phyloP scores from a whole-genome alignment of 441 rosid species.

The Dalechampia spathulata region DNA sequence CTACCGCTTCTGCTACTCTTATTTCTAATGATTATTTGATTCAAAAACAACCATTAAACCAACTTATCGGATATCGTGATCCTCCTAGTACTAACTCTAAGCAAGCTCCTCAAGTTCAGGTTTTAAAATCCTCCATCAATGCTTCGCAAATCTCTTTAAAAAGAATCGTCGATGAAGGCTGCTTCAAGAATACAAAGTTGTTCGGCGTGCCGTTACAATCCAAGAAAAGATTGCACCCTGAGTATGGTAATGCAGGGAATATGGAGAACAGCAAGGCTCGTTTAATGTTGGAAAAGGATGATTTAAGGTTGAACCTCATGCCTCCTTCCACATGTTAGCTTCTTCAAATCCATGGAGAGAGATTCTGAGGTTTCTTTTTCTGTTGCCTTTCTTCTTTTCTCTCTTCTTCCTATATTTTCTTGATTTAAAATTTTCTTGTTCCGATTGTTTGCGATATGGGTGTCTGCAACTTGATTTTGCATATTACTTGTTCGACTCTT shows the following conservation, averaged over 20 bases:
- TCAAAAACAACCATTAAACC: slow-evolving; percentile 38
- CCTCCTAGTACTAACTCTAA: slow-evolving; percentile 15
- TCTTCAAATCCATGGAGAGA: slow-evolving; percentile 11
- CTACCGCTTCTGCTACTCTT: slow-evolving; percentile 13
- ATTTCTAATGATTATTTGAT: slow-evolving; percentile 18
- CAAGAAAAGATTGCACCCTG: slow-evolving; percentile 69
- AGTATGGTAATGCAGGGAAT: slow-evolving; percentile 20
- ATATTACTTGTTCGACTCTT: too few relatives aligned
- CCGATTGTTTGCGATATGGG: too few relatives aligned
- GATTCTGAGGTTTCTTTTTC: slow-evolving; percentile 17
- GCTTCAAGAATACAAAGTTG: slow-evolving; percentile 46
- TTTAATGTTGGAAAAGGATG: slow-evolving; percentile 63
- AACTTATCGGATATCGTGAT: slow-evolving; percentile 28
- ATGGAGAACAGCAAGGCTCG: slow-evolving; percentile 56
- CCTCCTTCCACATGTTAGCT: slow-evolving; percentile 56
- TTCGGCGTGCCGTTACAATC: slow-evolving; percentile 80
- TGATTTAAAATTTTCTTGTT: slow-evolving; percentile 7
- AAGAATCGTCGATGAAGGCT: slow-evolving; percentile 48
- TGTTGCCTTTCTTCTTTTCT: not conserved
- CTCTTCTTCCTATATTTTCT: not conserved
- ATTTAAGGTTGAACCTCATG: slow-evolving; percentile 85
- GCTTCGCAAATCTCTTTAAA: slow-evolving; percentile 61
- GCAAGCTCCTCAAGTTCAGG: slow-evolving; percentile 35
- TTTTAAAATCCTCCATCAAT: slow-evolving; percentile 34
- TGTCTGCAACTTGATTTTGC: too few relatives aligned